These are phyloP conservation scores for Saccharum spontaneum DNA, from an alignment of 176 grass and related monocot species.

Conservation along the genomic window DNA sequence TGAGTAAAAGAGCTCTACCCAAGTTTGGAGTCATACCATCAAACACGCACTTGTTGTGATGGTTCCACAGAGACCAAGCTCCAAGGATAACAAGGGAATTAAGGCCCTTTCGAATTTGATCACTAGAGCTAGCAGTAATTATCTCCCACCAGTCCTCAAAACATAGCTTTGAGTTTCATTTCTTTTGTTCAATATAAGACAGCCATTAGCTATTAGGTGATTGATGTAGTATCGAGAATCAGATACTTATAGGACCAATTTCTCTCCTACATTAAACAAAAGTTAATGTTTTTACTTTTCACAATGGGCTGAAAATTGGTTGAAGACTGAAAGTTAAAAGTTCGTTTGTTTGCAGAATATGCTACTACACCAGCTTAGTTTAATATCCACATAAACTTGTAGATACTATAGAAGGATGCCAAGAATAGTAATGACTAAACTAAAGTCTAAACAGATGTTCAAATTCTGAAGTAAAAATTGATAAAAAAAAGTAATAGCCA, in stretches of 20 bases:
- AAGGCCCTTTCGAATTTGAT: not conserved
- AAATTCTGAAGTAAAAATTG: not conserved
- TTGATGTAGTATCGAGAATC: not conserved
- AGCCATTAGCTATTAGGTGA: not conserved
- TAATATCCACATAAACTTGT: not conserved
- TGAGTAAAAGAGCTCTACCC: not conserved
- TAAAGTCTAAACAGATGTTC: not conserved
- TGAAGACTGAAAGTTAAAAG: not conserved
- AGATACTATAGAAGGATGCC: not conserved
- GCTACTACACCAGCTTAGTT: constrained; percentile 20
- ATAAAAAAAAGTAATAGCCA: not conserved
- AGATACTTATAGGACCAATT: not conserved
- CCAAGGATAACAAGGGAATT: not conserved
- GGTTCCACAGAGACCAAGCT: not conserved
- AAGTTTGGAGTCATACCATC: not conserved
- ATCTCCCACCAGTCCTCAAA: not conserved
- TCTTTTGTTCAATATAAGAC: constrained; percentile 8
- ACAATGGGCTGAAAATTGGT: not conserved
- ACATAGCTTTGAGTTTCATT: not conserved
- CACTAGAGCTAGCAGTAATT: not conserved
- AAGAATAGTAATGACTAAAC: not conserved
- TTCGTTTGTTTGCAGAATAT: not conserved
- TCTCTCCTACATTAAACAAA: not conserved
- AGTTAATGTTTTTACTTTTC: not conserved
- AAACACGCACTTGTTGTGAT: not conserved